Evolutionary conservation across 352 stramenopile species (phyloP), one percentile per base, ranked within the genome.

Genomic region (Phytophthora pistaciae): DNA sequence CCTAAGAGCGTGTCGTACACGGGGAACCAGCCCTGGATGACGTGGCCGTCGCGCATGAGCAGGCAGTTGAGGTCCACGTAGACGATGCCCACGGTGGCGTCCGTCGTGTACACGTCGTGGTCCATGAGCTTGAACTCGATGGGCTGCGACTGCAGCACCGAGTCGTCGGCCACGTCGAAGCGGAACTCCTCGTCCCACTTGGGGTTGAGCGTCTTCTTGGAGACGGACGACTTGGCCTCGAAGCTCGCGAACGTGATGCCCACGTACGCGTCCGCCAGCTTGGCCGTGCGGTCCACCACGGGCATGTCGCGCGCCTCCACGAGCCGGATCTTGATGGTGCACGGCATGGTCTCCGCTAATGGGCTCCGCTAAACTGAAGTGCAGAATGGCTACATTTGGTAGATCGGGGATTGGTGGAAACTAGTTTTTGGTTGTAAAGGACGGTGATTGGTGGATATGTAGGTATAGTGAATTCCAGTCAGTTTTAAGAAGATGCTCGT

Each of bases 31-130:
- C 98, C 98, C 70, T 99, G 95, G 68, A 99, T 98, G 46, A 92
- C 87, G 59, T 96, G 83, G 20, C 83, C 85, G 60, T 95, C 88
- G 25, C 86, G 83, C 88, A 98, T 99, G n/a, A 99, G 74, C 38
- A 99, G 82, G 52, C 96, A 98, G 88, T 99, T 99, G 42, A 99
- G 85, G 77, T 99, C 97, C 29, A 99, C 93, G 68, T 99, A 99
- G 6, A 99, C 97, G 33, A 99, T 90, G 2, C 98, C 98, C 66
- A 99, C 98, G 25, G 95, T 97, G 18, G 97, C 94, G 64, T 98
- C 94, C 40, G 91, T 93, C 18, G 90, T 97, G 80, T 98, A 98
- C 31, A 98, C 91, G 81, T 98, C 95, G 66, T 98, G 91, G 82
- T 98, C 95, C 90, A 98, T 97, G 75, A 98, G 91, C 78, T 91